Evolutionary conservation across 2,329 filamentous ascomycete species (phyloP), one percentile per base, ranked within the genome.

Genomic region (Fusarium duplospermum): DNA sequence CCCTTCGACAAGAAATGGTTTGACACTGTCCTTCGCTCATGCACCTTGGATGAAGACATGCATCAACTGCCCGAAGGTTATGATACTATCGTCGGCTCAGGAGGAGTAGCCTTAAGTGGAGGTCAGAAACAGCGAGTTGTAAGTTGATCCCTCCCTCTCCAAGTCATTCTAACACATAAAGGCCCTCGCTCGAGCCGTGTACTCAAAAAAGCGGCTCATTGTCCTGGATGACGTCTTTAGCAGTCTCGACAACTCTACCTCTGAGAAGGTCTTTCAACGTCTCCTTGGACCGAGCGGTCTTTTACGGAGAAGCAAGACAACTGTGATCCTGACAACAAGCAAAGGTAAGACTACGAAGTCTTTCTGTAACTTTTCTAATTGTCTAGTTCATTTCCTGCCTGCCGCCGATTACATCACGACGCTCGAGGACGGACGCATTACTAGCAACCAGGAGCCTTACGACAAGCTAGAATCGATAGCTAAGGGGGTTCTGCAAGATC

Each of bases 151-250:
- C 50, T 6, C 16, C 7, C 1, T 18, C n/a, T 10, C 16, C 3
- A 13, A 63, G 10, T 11, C 20, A 2, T 9, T 31, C 61, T 64
- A 29, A 62, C 33, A 1, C 24, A 3, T 27, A 2, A 14, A 85
- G 79, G 82, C 84, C 4, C 76, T 88, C 2, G 87, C 87, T 4
- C 81, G 87, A 18, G 86, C 86, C 1, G 76, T 88, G 0, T 89
- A 87, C 66, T 80, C 83, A 1, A 71, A 80, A 10, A 79, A 76
- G 8, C 74, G 81, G 2, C 76, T 87, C 1, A 20, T 86, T 1
- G 35, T 89, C 4, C 74, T 89, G 1, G 87, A 89, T 64, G 86
- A 89, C 61, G 77, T 82, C 0, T 83, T 88, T 38, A 85, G 85
- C 57, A 84, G 82, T 0, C 79, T 88, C 3, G 87, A 88, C 66